Evolutionary conservation across 192 early-diverging fungal species (phyloP), one percentile per base, ranked within the genome.

Genomic region (Polychytrium aggregatum): DNA sequence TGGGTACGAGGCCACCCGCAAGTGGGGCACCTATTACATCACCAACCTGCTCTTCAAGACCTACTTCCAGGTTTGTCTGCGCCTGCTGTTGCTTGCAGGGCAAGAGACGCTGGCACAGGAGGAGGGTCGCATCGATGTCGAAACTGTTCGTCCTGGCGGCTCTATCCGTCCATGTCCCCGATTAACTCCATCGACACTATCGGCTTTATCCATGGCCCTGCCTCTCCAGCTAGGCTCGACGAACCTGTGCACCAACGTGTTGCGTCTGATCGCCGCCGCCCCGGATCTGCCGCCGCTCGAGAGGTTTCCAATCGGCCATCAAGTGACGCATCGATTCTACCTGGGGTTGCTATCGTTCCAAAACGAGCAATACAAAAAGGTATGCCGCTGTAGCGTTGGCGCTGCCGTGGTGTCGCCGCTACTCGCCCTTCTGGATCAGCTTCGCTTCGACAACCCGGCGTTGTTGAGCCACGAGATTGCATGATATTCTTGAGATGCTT

Each of bases 11-110:
- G 50, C 54, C 21, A 90, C 92, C 13, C 73, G 88, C 27, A 92
- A 91, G 55, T 93, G 87, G 89, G 95, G 95, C 7, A 88, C 86
- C 3, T 98, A 90, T 62, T 83, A 71, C 46, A 76, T 97, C 54
- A 81, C 78, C 37, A 87, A 85, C 44, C 64, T 95, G 0, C 63
- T 97, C 8, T 90, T 98, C 59, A 72, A 75, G 41, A 84, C 85
- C 1, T 97, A 95, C 47, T 85, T 91, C 53, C 77, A 79, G 60
- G 87, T 89, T 65, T 50, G 59, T 21, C 57, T 57, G n/a, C 62
- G 56, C 20, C 3, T 14, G 3, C 17, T 27, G 17, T 57, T 51
- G 7, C 14, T 58, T 58, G 42, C 5, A 18, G n/a, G 17, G 10
- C 30, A 30, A 11, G 18, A 55, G 17, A 29, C 25, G n/a, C 5